phyloP scores from a whole-genome alignment of 208 protist species.

The Leishmania arabica region DNA sequence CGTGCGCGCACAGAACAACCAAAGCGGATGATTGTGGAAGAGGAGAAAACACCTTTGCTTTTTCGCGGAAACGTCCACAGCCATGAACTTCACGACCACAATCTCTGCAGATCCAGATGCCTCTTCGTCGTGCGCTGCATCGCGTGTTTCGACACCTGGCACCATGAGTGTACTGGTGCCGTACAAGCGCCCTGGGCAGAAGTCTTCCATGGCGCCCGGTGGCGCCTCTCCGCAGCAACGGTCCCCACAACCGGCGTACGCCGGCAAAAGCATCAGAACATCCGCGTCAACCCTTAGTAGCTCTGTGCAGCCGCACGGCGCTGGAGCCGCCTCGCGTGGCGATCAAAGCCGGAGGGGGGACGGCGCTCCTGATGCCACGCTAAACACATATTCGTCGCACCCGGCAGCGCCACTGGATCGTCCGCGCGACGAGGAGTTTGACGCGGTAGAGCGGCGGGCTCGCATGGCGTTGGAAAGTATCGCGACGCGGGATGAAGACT shows the following conservation, averaged over 20 bases:
- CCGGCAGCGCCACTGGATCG: slow-evolving; percentile 18
- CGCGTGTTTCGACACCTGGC: neutral
- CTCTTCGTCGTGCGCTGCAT: neutral
- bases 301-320: neutral
- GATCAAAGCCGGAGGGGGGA: neutral
- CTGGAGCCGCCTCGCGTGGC: neutral
- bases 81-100: neutral
- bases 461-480: slow-evolving; percentile 76
- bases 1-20: neutral
- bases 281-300: neutral
- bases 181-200: slow-evolving; percentile 11
- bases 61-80: neutral
- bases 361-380: neutral
- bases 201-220: neutral
- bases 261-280: neutral
- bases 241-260: neutral
- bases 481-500: slow-evolving; percentile 44
- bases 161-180: slow-evolving; percentile 18
- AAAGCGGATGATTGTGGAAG: neutral
- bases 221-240: neutral
- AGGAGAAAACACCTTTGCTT: neutral
- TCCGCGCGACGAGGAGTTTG: slow-evolving; percentile 37
- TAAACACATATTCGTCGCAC: neutral
- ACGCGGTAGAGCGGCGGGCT: slow-evolving; percentile 59
- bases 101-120: neutral